These are phyloP conservation scores for Kodamaea leandrae DNA, from an alignment of 805 yeast genomes.

Conservation along the genomic window DNA sequence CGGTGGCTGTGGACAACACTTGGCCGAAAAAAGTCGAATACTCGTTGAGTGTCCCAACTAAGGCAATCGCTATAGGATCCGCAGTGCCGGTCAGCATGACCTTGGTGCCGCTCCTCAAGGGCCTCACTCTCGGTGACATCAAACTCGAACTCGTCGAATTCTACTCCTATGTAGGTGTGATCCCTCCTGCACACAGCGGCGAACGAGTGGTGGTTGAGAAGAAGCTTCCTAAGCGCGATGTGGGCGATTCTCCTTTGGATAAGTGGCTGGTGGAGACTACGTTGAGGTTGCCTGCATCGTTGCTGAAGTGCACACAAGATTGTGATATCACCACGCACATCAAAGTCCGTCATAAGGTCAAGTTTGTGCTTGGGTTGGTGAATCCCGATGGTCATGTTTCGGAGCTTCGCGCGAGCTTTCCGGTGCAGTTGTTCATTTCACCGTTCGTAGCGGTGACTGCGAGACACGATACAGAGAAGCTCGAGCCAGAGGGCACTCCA, in stretches of 20 bases:
- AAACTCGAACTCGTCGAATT: conserved; percentile 67
- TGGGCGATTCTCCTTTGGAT: conserved; percentile 48
- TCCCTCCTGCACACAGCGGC: conserved; percentile 55
- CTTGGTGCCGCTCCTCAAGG: conserved; percentile 78
- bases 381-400: conserved; percentile 94
- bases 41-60: conserved; percentile 77
- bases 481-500: conserved; percentile 10
- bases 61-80: conserved; percentile 89
- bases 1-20: conserved; percentile 89
- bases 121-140: conserved; percentile 72
- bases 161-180: conserved; percentile 56
- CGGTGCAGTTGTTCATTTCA: conserved; percentile 68
- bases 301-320: conserved; percentile 82
- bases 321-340: conserved; percentile 66
- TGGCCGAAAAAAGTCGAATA: conserved; percentile 96
- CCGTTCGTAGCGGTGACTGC: conserved; percentile 79
- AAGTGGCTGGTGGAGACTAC: conserved; percentile 70
- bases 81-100: conserved; percentile 64
- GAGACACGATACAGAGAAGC: conserved; percentile 26
- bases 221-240: conserved; percentile 38
- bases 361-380: conserved; percentile 71
- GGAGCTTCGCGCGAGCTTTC: conserved; percentile 87
- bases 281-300: conserved; percentile 66
- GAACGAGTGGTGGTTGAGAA: conserved; percentile 61
- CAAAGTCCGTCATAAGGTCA: conserved; percentile 85